Evolutionary conservation across 164 flowering plant species (phyloP).

Genomic region (Aristolochia contorta): DNA sequence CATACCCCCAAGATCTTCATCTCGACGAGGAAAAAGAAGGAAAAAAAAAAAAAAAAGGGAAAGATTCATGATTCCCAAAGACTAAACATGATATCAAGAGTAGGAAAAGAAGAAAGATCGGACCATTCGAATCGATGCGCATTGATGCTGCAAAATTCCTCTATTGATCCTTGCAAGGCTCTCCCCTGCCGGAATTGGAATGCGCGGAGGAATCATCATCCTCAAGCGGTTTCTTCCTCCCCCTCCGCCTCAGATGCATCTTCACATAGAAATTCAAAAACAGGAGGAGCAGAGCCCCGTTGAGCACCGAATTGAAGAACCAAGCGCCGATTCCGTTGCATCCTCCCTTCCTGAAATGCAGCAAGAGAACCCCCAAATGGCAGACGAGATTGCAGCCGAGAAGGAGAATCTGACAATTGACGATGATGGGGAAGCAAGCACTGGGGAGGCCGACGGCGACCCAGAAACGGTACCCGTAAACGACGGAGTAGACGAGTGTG

Average conservation of each 20-base stretch:
- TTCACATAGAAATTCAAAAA: conserved; percentile 37
- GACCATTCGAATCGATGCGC: neutral
- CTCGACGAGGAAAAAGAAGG: no score
- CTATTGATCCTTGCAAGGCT: conserved; percentile 1
- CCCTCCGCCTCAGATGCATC: conserved; percentile 19
- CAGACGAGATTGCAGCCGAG: conserved; percentile 50
- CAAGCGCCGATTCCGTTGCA: conserved; percentile 88
- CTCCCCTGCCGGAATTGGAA: neutral
- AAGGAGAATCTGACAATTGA: conserved; percentile 47
- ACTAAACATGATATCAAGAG: neutral
- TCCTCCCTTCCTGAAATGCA: conserved; percentile 72
- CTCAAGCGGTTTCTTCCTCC: neutral
- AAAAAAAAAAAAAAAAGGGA: neutral
- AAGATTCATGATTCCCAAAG: neutral
- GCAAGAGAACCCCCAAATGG: conserved; percentile 55
- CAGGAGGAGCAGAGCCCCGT: conserved; percentile 30
- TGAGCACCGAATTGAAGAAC: conserved; percentile 50
- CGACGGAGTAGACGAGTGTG: conserved; percentile 41
- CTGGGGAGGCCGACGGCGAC: conserved; percentile 49
- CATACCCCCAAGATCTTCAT: no score
- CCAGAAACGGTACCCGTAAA: conserved; percentile 81
- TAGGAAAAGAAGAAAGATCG: no score
- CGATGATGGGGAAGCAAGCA: conserved; percentile 51
- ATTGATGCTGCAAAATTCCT: neutral
- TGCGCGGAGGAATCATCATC: conserved; percentile 2